Evolutionary conservation across 2,329 filamentous ascomycete genomes (phyloP).

Genomic region (Cephalotrichum gorgonifer): DNA sequence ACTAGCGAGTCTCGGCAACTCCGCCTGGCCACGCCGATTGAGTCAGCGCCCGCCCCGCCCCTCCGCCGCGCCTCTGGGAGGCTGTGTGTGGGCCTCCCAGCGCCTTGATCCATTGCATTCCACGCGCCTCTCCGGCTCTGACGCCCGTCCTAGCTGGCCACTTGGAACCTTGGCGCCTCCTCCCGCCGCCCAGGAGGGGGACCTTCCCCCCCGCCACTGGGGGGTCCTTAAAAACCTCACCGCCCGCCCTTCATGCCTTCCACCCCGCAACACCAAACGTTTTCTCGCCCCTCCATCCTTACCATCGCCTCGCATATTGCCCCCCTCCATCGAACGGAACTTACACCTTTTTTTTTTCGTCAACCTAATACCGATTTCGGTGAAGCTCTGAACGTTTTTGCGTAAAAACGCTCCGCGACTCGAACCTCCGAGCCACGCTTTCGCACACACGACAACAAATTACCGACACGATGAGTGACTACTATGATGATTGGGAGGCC

Average conservation of each 20-base stretch:
- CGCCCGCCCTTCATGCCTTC: neutral
- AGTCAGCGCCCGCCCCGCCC: neutral
- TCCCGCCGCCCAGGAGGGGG: too few relatives aligned
- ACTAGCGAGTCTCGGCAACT: too few relatives aligned
- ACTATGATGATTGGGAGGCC: slow-evolving; percentile 74
- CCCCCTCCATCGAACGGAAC: neutral
- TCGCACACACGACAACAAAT: slow-evolving; percentile 8
- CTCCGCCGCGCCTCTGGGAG: neutral
- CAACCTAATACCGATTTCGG: too few relatives aligned
- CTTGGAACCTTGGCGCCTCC: too few relatives aligned
- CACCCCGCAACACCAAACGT: neutral
- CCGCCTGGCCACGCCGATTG: neutral
- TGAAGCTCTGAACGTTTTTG: too few relatives aligned
- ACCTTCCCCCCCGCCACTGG: too few relatives aligned
- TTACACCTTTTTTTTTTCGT: too few relatives aligned
- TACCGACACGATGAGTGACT: slow-evolving; percentile 52
- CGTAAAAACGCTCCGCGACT: too few relatives aligned
- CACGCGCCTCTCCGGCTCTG: neutral
- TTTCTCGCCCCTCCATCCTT: neutral
- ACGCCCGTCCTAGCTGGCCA: neutral
- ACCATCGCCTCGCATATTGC: neutral
- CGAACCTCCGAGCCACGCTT: slow-evolving; percentile 1
- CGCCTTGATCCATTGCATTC: slow-evolving; percentile 3
- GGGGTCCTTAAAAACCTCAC: neutral
- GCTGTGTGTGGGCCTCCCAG: neutral